Conservation (phyloP, 2,329 filamentous ascomycete species). For the Penicillium sp. region DNA sequence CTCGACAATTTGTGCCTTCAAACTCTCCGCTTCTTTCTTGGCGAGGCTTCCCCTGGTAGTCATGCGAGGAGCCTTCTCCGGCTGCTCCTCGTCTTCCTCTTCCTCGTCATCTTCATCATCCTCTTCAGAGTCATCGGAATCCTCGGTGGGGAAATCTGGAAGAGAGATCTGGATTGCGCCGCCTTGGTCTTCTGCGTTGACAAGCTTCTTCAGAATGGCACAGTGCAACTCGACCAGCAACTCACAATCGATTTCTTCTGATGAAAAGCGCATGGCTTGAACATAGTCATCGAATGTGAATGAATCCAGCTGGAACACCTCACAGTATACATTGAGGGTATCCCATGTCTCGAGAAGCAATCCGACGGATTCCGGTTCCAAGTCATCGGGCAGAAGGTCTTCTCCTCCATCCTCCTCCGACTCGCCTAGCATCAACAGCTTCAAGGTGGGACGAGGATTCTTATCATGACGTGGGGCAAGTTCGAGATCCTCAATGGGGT, state of each 20-base stretch:
- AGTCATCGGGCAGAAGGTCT: conserved; percentile 46
- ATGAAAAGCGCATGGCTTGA: conserved; percentile 78
- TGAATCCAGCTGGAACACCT: conserved; percentile 89
- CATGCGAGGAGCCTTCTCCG: conserved; percentile 72
- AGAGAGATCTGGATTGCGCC: conserved; percentile 78
- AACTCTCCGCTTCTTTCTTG: conserved; percentile 71
- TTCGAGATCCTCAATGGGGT: conserved; percentile 92
- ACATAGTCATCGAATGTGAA: conserved; percentile 98
- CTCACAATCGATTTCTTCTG: conserved; percentile 73
- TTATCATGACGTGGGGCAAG: conserved; percentile 66
- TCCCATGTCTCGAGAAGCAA: conserved; percentile 90
- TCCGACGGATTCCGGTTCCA: conserved; percentile 84
- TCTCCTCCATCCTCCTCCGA: conserved; percentile 52
- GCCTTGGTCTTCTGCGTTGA: conserved; percentile 69
- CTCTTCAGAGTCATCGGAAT: conserved; percentile 63
- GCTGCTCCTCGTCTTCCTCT: conserved; percentile 48
- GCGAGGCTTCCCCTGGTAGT: conserved; percentile 84
- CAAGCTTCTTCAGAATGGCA: conserved; percentile 81
- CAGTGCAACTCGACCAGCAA: conserved; percentile 90
- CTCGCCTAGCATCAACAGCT: conserved; percentile 71
- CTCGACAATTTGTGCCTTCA: conserved; percentile 63
- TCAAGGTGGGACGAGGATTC: conserved; percentile 69
- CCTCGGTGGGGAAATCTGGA: conserved; percentile 71
- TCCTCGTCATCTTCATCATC: conserved; percentile 52
- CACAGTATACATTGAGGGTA: conserved; percentile 95